Base-by-base conservation (phyloP, 2,329 filamentous ascomycete species). In the Dothiorella sarmentorum region DNA sequence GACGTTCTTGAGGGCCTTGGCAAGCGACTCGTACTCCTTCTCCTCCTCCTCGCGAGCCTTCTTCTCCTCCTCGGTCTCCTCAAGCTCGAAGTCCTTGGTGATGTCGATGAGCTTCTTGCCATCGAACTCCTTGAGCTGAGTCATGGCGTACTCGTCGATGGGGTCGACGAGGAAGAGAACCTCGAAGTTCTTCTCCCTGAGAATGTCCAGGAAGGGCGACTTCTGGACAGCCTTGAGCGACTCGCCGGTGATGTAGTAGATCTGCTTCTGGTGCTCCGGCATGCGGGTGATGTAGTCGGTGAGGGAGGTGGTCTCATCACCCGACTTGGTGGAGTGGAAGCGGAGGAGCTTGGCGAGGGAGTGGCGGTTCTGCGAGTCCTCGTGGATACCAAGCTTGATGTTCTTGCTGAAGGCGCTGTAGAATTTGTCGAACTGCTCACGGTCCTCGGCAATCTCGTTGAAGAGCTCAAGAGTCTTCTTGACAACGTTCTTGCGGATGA, bases 401-500 rank as follows among this genome's bases (percentile, higher is more conserved):
- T 99, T 99, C 91, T 99, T 99, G 86, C 88, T 89, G 86, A 99
- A 99, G 71, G 94, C 94, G 73, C 82, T 83, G 88, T 99, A 99
- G 88, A 99, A 99, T 88, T 99, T 99, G 87, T 99, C 94, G 78
- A 99, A 99, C 80, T 97, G 90, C 87, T 99, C 94, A 81, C 96
- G 96, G 82, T 99, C 94, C 85, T 99, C 94, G 61, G 94, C 88
- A 65, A 99, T 99, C 85, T 99, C 94, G 72, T 87, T 86, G 89
- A 99, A 99, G 77, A 99, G 91, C 85, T 99, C 94, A 67, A 99
- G 91, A 66, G 91, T 90, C 90, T 99, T 99, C 92, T 97, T 99
- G 85, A 99, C 92, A 67, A 99, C 96, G 88, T 99, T 99, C 91
- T 99, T 99, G 88, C 95, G 96, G 86, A 97, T 97, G 79, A 97